Percentiles rank a stretch among this genome's conserved stretches.
These are phyloP conservation scores for Antitrichia curtipendula DNA, from an alignment of 225 moss, liverwort and hornwort species.

Conservation along the genomic window DNA sequence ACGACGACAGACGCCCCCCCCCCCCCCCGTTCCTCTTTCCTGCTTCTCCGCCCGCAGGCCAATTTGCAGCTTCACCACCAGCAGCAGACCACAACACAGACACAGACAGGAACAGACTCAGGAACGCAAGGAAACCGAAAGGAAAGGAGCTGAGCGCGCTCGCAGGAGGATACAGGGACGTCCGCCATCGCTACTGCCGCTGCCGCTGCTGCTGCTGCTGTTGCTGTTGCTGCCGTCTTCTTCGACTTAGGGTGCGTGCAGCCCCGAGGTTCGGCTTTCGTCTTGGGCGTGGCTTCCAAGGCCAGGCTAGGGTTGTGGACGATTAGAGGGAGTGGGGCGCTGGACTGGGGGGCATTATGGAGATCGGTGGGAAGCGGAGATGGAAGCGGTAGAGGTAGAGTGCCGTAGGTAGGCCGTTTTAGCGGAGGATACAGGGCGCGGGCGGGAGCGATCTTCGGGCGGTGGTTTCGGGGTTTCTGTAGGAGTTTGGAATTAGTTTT, in stretches of 20 bases:
- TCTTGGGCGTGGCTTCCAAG: neutral
- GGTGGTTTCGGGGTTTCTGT: neutral
- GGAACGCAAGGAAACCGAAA: neutral
- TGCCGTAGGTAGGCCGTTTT: neutral
- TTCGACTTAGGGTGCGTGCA: neutral
- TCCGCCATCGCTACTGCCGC: neutral
- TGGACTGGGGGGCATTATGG: neutral
- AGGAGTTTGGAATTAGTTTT: neutral
- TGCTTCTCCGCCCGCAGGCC: neutral
- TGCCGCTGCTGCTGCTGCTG: neutral
- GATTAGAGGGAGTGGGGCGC: neutral
- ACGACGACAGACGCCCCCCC: neutral
- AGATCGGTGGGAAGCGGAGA: conserved; percentile 5
- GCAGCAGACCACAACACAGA: neutral
- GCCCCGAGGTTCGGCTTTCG: neutral
- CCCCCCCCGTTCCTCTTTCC: neutral
- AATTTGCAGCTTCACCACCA: neutral
- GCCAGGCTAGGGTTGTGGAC: neutral
- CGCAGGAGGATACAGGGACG: neutral
- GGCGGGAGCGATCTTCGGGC: neutral
- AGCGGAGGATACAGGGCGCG: neutral
- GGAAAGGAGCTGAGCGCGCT: neutral
- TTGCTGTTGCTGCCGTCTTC: neutral
- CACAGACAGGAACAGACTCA: too few species aligned
- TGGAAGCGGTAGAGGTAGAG: conserved; percentile 12